phyloP scores from a whole-genome alignment of 31 red algal species.

The Porphyra umbilicalis region DNA sequence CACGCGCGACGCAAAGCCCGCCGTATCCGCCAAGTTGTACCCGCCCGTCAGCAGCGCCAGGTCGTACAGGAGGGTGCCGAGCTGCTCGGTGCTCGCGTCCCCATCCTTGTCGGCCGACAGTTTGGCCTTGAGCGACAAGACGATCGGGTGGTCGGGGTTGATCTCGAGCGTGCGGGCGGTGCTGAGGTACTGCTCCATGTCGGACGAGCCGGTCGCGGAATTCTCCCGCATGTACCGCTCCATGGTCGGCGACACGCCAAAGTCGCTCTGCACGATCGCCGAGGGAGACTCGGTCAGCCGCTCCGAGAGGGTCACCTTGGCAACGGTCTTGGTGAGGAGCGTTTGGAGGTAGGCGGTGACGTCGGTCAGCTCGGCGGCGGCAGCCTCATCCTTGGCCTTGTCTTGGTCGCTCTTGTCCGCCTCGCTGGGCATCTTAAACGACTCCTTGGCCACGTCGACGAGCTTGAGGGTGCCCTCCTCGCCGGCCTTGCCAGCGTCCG shows the following conservation, averaged over 20 bases:
- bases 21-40: constrained; percentile 63
- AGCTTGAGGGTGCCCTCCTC: constrained; percentile 61
- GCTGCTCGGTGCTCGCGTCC: constrained; percentile 47
- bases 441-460: constrained; percentile 73
- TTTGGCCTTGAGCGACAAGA: constrained; percentile 53
- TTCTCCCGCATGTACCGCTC: constrained; percentile 87
- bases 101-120: constrained; percentile 38
- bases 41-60: constrained; percentile 74
- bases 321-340: constrained; percentile 55
- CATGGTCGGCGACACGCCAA: constrained; percentile 93
- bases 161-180: constrained; percentile 72
- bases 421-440: constrained; percentile 35
- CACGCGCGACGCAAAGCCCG: constrained; percentile 73
- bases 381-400: constrained; percentile 47
- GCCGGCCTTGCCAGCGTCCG: constrained; percentile 10
- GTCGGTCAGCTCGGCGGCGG: constrained; percentile 55
- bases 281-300: constrained; percentile 84
- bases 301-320: constrained; percentile 64
- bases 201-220: constrained; percentile 23
- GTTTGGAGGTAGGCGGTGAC: constrained; percentile 52
- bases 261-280: constrained; percentile 75
- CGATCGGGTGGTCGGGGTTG: constrained; percentile 81
- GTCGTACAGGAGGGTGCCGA: constrained; percentile 74
- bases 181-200: constrained; percentile 43
- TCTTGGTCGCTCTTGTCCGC: constrained; percentile 61